Evolutionary conservation across 2,329 filamentous ascomycete species (phyloP), one percentile per base, ranked within the genome.

Genomic region (Waltergamsia citrina): DNA sequence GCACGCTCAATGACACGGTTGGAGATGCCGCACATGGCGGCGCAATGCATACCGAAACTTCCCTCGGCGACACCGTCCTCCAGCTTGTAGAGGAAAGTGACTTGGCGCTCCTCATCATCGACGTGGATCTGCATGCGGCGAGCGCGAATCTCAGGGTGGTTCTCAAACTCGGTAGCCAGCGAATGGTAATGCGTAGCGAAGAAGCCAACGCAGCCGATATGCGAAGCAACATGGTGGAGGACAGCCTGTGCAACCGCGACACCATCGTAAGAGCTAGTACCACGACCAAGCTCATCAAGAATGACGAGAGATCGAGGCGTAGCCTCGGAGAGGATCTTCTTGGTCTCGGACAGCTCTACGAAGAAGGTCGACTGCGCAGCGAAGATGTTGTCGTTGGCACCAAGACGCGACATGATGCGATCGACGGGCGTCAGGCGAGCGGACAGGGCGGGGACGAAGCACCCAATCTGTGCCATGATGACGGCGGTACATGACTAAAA

Each of bases 351-450:
- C 3, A 98, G 67, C 59, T 98, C 92, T 19, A 98, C 90, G 51
- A 98, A 96, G 67, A 98, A 98, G 3, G 92, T 98, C 11, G 85
- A 94, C 57, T 98, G 92, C 1, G 90, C 85, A 2, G 90, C 92
- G 53, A 98, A 96, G 48, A 98, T 98, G 58, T 96, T 96, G 74
- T 98, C 92, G 50, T 96, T 94, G 31, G 92, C 92, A 8, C 92
- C 92, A 0, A 98, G 76, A 29, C 92, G 85, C 8, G 90, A 96
- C 92, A 98, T 98, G 65, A 98, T 96, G 35, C 92, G 85, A 54
- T 98, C 92, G 4, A 94, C 78, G 0, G 92, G 90, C 0, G 90
- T 96, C 29, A 98, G 69, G 3, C 72, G 78, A 2, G 92, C 92
- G 4, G 79, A 85, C 14, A 72, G 67, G 38, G 86, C 88, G 2